Evolutionary conservation across 495 filamentous ascomycete genomes (phyloP).

Genomic region (Entonaema liquescens): DNA sequence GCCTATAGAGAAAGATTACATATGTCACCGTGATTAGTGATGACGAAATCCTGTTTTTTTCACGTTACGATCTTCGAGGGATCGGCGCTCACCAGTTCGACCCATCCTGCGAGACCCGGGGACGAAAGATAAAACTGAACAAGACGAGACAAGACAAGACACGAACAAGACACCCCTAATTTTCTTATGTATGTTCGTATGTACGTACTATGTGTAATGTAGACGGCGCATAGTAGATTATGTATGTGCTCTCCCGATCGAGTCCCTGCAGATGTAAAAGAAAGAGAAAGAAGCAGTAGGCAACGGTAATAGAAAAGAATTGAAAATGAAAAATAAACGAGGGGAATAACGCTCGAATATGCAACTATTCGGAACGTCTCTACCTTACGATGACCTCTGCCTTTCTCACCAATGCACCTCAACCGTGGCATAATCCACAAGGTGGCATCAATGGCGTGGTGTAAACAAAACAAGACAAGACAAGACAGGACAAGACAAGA

Average conservation of each 20-base stretch:
- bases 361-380: not conserved
- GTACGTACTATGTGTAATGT: conserved; percentile 1
- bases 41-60: conserved; percentile 43
- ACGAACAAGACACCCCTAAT: not conserved
- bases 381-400: not conserved
- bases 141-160: no score
- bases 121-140: not conserved
- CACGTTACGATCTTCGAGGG: conserved; percentile 5
- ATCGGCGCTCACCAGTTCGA: conserved; percentile 13
- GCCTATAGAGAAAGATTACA: not conserved
- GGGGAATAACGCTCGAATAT: not conserved
- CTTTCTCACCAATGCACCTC: not conserved
- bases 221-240: not conserved
- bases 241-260: not conserved
- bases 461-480: not conserved
- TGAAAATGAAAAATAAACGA: not conserved
- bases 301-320: not conserved
- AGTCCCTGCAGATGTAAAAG: conserved; percentile 17
- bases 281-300: not conserved
- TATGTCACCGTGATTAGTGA: conserved; percentile 29
- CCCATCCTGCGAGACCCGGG: not conserved
- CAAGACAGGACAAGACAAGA: no score
- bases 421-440: not conserved
- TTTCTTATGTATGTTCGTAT: not conserved
- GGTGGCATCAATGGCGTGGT: not conserved